Conservation (phyloP, 2,329 filamentous ascomycete species). For the Colletotrichum sp. region DNA sequence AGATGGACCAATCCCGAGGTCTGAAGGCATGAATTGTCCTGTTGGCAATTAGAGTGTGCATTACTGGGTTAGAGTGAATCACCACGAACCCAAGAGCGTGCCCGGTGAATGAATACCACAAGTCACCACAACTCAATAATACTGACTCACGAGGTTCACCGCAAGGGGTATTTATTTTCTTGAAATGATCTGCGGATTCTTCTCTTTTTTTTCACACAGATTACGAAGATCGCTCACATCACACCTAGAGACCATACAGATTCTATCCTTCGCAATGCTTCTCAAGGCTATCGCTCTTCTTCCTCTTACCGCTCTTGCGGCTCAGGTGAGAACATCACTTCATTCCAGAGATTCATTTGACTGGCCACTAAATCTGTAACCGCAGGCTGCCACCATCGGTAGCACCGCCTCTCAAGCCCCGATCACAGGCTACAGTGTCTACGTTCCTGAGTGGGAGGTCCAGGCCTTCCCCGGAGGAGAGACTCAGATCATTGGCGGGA, state of each 20-base stretch:
- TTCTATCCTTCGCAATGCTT: background rate
- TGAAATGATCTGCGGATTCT: background rate
- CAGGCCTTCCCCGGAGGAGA: conserved; percentile 7
- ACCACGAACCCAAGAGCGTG: background rate
- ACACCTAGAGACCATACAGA: rapidly evolving
- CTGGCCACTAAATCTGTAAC: background rate
- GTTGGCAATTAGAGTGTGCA: background rate
- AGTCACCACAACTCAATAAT: rapidly evolving
- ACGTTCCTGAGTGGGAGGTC: conserved; percentile 10
- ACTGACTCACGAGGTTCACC: background rate
- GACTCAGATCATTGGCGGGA: conserved; percentile 8
- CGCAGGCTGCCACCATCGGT: background rate
- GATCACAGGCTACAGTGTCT: background rate
- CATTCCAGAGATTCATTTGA: rapidly evolving
- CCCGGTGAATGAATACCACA: background rate
- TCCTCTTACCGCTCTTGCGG: background rate
- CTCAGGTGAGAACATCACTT: background rate
- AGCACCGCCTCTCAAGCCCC: background rate
- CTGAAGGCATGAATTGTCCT: background rate
- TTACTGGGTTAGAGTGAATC: background rate
- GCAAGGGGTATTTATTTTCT: background rate
- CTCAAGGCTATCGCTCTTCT: background rate
- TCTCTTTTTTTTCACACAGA: background rate
- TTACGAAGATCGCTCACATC: background rate
- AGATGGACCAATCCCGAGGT: background rate